Base-by-base conservation (phyloP, 2,329 filamentous ascomycete genomes). In the Trichophyton benhamiae region DNA sequence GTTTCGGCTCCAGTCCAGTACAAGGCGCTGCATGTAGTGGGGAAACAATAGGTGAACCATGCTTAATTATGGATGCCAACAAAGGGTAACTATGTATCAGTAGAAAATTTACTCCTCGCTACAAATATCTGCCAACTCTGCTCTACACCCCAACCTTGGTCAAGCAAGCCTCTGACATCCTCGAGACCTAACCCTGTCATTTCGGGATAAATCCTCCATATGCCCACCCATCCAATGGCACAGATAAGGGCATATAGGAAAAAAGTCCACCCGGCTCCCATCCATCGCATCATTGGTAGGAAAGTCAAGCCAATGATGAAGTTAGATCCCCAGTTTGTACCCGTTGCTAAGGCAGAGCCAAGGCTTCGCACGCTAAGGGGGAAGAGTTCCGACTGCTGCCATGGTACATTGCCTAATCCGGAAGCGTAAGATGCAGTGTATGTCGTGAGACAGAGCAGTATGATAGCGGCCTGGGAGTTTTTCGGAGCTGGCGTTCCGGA, bases 351-450 rank as follows among this genome's bases (percentile, higher is more conserved):
- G 13, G 79, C 79, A 1, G 83, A 85, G 36, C 83, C 82, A 17
- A 85, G 74, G 71, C 83, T 86, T 63, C 86, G 82, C 57, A 87
- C 78, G 17, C 78, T 76, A 17, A 83, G 71, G 0, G 91, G 88
- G 70, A 96, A 96, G 36, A 96, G 82, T 76, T 97, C 92, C 67
- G 87, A 89, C 76, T 96, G 91, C 80, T 96, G 92, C 92, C 92
- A 97, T 0, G 92, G 91, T 2, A 97, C 90, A 68, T 91, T 95
- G 7, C 92, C 92, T 1, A 97, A 80, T 1, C 92, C 92, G 1
- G 91, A 79, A 0, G 92, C 92, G 71, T 95, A 97, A 0, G 87
- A 81, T 7, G 89, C 87, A 1, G 95, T 91, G 72, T 95, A 96
- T 6, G 90, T 67, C 72, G 91, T 87, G 72, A 96, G 86, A 65